These are phyloP conservation scores for Fraxinus americana DNA, from an alignment of 257 asterid genomes.

Conservation along the genomic window DNA sequence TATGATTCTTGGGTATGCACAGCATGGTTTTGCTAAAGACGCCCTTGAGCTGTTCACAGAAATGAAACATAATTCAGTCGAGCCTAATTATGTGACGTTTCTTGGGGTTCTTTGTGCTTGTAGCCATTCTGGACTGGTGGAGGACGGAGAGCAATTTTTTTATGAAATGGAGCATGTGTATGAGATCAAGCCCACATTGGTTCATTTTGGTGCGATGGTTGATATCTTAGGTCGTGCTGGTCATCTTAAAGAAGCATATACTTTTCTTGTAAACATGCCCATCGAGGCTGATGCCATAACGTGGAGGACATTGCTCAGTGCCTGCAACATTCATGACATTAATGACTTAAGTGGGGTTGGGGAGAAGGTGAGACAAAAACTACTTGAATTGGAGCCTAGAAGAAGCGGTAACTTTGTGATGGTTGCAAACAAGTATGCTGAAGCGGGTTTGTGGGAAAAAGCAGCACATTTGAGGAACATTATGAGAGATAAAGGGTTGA, in stretches of 20 bases:
- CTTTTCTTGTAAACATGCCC: slow-evolving; percentile 57
- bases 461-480: slow-evolving; percentile 51
- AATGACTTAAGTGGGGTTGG: slow-evolving; percentile 51
- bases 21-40: slow-evolving; percentile 57
- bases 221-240: slow-evolving; percentile 79
- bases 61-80: slow-evolving; percentile 43
- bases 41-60: slow-evolving; percentile 50
- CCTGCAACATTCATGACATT: slow-evolving; percentile 66
- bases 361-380: slow-evolving; percentile 50
- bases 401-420: slow-evolving; percentile 73
- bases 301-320: slow-evolving; percentile 84
- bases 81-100: slow-evolving; percentile 69
- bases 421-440: slow-evolving; percentile 72
- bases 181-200: slow-evolving; percentile 60
- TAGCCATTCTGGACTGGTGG: slow-evolving; percentile 70
- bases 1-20: slow-evolving; percentile 79
- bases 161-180: slow-evolving; percentile 24
- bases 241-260: slow-evolving; percentile 58
- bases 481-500: slow-evolving; percentile 53
- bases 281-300: slow-evolving; percentile 57
- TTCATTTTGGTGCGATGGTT: slow-evolving; percentile 74
- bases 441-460: slow-evolving; percentile 67
- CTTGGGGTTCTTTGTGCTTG: slow-evolving; percentile 87
- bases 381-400: slow-evolving; percentile 66
- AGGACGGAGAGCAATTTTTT: slow-evolving; percentile 51